phyloP scores from a whole-genome alignment of 2,329 filamentous ascomycete genomes.

The Bertia moriformis region DNA sequence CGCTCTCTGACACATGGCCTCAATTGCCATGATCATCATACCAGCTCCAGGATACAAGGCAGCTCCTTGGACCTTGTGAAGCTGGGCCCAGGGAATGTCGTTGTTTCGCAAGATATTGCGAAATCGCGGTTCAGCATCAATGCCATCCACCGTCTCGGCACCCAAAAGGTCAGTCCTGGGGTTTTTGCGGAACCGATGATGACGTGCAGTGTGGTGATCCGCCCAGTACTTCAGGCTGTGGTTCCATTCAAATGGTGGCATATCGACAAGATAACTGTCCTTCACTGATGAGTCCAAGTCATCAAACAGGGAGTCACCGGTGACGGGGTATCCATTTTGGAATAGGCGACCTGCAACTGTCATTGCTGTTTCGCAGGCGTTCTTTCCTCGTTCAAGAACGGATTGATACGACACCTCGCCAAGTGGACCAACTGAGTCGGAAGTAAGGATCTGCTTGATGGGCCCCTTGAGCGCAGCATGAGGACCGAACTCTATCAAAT shows the following conservation, averaged over 20 bases:
- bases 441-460: constrained; percentile 13
- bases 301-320: too few relatives aligned
- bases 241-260: too few relatives aligned
- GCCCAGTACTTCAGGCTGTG: too few relatives aligned
- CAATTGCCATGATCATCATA: constrained; percentile 1
- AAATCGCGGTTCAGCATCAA: constrained; percentile 6
- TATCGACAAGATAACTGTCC: too few relatives aligned
- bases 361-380: not conserved
- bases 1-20: not conserved
- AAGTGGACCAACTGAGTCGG: too few relatives aligned
- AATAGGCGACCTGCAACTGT: not conserved
- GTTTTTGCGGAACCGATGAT: not conserved
- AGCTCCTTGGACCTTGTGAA: not conserved
- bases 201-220: too few relatives aligned
- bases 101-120: not conserved
- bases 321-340: not conserved
- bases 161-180: not conserved
- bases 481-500: constrained; percentile 18
- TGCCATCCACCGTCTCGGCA: too few relatives aligned
- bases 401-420: not conserved
- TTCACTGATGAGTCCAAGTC: too few relatives aligned
- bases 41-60: not conserved
- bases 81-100: not conserved
- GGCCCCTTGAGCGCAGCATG: constrained; percentile 19
- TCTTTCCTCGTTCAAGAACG: not conserved